A percentile compares a stretch with the other conserved stretches of the same genome.
Evolutionary conservation across 805 yeast species (phyloP).

Genomic region (Lipomyces starkeyi): DNA sequence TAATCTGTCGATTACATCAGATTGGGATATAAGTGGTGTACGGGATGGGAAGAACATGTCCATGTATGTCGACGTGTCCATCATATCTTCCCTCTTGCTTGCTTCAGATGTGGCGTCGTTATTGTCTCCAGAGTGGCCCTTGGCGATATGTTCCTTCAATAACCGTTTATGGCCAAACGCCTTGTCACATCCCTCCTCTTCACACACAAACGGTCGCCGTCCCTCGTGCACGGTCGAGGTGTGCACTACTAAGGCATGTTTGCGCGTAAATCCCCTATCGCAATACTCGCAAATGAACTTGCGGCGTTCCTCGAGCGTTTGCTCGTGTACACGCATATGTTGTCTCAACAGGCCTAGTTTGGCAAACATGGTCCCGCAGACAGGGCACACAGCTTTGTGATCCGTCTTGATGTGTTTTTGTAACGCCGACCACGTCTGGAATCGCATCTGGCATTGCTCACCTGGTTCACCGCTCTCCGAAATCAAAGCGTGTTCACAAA

Average conservation of each 20-base stretch:
- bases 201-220: slow-evolving; percentile 38
- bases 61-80: not conserved
- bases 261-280: slow-evolving; percentile 57
- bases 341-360: slow-evolving; percentile 71
- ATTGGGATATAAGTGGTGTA: slow-evolving; percentile 3
- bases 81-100: not conserved
- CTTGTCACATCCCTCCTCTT: slow-evolving; percentile 28
- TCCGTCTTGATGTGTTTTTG: slow-evolving; percentile 71
- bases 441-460: slow-evolving; percentile 60
- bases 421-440: slow-evolving; percentile 74
- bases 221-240: slow-evolving; percentile 38
- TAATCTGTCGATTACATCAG: slow-evolving; percentile 42
- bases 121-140: slow-evolving; percentile 10
- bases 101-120: not conserved
- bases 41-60: slow-evolving; percentile 9
- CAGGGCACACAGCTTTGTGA: slow-evolving; percentile 64
- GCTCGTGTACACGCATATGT: slow-evolving; percentile 76
- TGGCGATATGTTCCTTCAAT: slow-evolving; percentile 29
- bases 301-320: slow-evolving; percentile 61
- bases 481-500: slow-evolving; percentile 34
- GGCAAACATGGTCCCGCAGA: slow-evolving; percentile 74
- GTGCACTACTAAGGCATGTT: slow-evolving; percentile 63
- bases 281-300: slow-evolving; percentile 55
- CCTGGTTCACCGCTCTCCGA: slow-evolving; percentile 55
- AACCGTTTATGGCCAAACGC: slow-evolving; percentile 40